A percentile compares a stretch with the other conserved stretches of the same genome.
phyloP scores from a whole-genome alignment of 345 rosid species.

The Euphorbia lathyris region DNA sequence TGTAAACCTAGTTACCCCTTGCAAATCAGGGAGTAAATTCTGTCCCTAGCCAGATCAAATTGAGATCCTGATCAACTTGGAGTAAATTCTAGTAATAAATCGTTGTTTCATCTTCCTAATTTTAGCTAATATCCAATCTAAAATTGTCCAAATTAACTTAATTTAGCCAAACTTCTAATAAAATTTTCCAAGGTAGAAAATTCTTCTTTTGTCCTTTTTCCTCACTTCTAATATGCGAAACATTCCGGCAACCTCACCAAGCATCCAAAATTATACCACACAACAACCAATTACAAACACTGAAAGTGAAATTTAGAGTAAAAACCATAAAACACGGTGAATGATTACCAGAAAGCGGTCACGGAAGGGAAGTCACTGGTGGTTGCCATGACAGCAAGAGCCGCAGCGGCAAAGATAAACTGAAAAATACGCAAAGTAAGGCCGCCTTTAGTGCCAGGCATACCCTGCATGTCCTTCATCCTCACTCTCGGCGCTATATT shows the following conservation, averaged over 20 bases:
- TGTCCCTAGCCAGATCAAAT: not conserved
- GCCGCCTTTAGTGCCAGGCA: constrained; percentile 74
- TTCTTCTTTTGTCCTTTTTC: not conserved
- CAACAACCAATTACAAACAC: not conserved
- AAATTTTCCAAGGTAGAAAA: not conserved
- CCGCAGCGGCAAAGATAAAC: constrained; percentile 56
- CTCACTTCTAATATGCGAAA: not conserved
- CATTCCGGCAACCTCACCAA: not conserved
- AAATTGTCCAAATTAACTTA: not conserved
- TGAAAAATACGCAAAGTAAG: constrained; percentile 53
- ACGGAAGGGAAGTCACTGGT: constrained; percentile 71
- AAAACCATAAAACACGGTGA: constrained; percentile 1
- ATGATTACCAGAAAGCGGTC: constrained; percentile 59
- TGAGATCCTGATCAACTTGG: too few relatives aligned
- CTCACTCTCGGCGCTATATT: constrained; percentile 42
- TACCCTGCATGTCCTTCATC: constrained; percentile 71
- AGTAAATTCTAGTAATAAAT: not conserved
- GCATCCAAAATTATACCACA: not conserved
- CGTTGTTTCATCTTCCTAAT: not conserved
- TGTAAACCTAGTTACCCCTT: not conserved
- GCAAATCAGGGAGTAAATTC: too few relatives aligned
- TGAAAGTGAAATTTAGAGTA: not conserved
- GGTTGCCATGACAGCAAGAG: constrained; percentile 63
- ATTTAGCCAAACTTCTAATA: not conserved
- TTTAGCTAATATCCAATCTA: not conserved